A percentile compares a stretch with the other conserved stretches of the same genome.
phyloP scores from a whole-genome alignment of 2,329 filamentous ascomycete genomes.

The Elsinoe necatrix region DNA sequence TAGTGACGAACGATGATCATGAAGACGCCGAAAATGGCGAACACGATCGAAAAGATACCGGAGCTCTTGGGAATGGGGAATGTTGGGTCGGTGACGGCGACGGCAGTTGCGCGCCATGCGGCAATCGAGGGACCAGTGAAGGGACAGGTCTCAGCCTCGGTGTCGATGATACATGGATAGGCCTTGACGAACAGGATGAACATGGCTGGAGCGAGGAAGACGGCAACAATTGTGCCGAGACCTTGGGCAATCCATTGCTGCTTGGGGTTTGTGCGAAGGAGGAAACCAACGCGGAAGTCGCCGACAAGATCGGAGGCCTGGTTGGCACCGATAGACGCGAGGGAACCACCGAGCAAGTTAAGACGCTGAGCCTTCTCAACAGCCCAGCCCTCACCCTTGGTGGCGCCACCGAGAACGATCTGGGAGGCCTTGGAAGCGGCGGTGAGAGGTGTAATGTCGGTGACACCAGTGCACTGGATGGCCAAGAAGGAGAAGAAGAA shows the following conservation, averaged over 20 bases:
- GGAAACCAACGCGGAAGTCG: slow-evolving; percentile 61
- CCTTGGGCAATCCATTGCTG: slow-evolving; percentile 60
- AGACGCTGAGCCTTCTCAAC: slow-evolving; percentile 50
- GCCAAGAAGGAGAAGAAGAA: slow-evolving; percentile 56
- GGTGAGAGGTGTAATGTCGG: slow-evolving; percentile 55
- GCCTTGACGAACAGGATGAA: slow-evolving; percentile 61
- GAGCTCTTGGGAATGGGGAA: slow-evolving; percentile 49
- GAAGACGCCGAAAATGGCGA: slow-evolving; percentile 44
- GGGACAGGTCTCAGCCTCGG: slow-evolving; percentile 42
- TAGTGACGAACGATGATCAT: slow-evolving; percentile 50
- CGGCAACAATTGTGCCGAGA: slow-evolving; percentile 53
- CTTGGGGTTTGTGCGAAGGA: slow-evolving; percentile 55
- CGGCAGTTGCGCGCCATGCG: slow-evolving; percentile 58
- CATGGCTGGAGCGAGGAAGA: slow-evolving; percentile 58
- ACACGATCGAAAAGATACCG: slow-evolving; percentile 50
- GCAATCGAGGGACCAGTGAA: slow-evolving; percentile 56
- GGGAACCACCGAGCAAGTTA: slow-evolving; percentile 56
- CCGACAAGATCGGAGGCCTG: slow-evolving; percentile 45
- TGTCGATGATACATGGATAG: slow-evolving; percentile 57
- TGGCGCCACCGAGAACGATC: slow-evolving; percentile 58
- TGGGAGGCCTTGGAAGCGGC: slow-evolving; percentile 61
- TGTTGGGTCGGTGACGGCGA: slow-evolving; percentile 50
- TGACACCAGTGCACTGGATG: slow-evolving; percentile 49
- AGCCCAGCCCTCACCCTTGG: slow-evolving; percentile 45
- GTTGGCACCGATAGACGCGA: slow-evolving; percentile 34